Conservation (phyloP, 768 basidiomycete species). For the Grammothele lineata region DNA sequence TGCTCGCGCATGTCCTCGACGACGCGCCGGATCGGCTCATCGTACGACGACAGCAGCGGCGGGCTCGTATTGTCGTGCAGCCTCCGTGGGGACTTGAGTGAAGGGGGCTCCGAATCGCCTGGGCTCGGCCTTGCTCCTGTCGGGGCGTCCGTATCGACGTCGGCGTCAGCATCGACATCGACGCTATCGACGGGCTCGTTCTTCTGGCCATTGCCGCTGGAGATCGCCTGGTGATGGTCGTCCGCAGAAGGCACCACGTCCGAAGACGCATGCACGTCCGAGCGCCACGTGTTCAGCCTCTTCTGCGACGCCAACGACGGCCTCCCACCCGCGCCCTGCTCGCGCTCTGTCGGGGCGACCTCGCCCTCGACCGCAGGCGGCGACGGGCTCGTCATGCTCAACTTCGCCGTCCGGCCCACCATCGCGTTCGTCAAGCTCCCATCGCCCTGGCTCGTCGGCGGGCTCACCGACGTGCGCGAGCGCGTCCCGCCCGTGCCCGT, state of each 20-base stretch:
- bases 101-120: slow-evolving; percentile 1
- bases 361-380: background rate
- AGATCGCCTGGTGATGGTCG: background rate
- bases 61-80: slow-evolving; percentile 53
- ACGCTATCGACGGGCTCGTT: no score
- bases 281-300: slow-evolving; percentile 23
- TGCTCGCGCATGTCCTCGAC: slow-evolving; percentile 95
- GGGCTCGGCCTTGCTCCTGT: background rate
- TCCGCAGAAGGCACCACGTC: background rate
- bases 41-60: slow-evolving; percentile 53
- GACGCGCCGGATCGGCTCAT: slow-evolving; percentile 76
- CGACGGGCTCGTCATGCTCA: slow-evolving; percentile 10
- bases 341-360: background rate
- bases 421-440: slow-evolving; percentile 18
- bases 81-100: slow-evolving; percentile 43
- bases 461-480: slow-evolving; percentile 8
- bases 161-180: background rate
- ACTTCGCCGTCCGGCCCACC: slow-evolving; percentile 12
- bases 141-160: background rate
- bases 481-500: background rate
- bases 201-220: no score
- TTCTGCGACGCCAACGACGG: slow-evolving; percentile 1
- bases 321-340: background rate
- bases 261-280: slow-evolving; percentile 16
- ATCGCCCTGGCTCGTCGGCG: slow-evolving; percentile 14